Evolutionary conservation across 1,284 basidiomycete genomes (phyloP).

Genomic region (Sporisorium scitamineum): DNA sequence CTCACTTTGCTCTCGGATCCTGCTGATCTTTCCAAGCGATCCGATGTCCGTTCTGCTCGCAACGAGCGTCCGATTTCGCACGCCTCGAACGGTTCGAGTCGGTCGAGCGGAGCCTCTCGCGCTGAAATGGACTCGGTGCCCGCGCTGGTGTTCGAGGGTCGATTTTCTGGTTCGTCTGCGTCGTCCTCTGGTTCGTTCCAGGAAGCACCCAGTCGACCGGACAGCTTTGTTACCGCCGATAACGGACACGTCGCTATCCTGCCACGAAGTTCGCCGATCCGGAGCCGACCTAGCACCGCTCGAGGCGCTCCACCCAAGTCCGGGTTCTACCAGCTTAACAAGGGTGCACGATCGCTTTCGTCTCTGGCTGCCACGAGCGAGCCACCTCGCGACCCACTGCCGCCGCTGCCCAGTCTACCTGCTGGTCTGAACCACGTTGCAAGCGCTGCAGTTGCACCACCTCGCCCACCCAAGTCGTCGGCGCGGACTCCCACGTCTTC

Average conservation of each 20-base stretch:
- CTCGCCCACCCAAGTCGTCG: constrained; percentile 21
- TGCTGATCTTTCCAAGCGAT: constrained; percentile 11
- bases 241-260: constrained; percentile 4
- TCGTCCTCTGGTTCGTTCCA: constrained; percentile 16
- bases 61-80: constrained; percentile 19
- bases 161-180: constrained; percentile 21
- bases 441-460: constrained; percentile 1
- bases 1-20: constrained; percentile 18
- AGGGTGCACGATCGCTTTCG: constrained; percentile 20
- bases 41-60: no score
- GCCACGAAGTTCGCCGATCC: background rate
- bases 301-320: constrained; percentile 1
- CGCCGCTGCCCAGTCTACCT: constrained; percentile 29
- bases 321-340: constrained; percentile 13
- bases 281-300: constrained; percentile 16
- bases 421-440: constrained; percentile 6
- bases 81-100: constrained; percentile 12
- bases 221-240: constrained; percentile 23
- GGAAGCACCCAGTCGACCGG: constrained; percentile 18
- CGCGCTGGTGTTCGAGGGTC: constrained; percentile 29
- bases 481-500: constrained; percentile 23
- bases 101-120: constrained; percentile 12
- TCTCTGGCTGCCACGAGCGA: constrained; percentile 22
- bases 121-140: constrained; percentile 12
- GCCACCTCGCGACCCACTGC: constrained; percentile 28